Evolutionary conservation across 2,329 filamentous ascomycete species (phyloP).

Genomic region (Neofusicoccum laricinum): DNA sequence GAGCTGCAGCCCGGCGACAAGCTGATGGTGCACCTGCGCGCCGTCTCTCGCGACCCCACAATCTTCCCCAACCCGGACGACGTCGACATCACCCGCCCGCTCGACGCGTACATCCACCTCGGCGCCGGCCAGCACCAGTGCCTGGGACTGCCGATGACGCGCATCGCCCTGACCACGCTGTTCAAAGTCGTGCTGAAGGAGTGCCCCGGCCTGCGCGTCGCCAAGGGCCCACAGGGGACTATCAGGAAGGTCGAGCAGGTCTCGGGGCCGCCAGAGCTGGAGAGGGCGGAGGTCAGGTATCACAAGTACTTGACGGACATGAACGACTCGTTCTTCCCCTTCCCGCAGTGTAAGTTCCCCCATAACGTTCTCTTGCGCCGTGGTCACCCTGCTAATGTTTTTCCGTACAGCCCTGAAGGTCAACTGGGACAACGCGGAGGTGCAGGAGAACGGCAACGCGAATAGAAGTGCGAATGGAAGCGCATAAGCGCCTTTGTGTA

Average conservation of each 20-base stretch:
- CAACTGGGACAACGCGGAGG: conserved; percentile 25
- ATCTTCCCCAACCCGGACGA: conserved; percentile 42
- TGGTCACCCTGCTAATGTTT: conserved; percentile 8
- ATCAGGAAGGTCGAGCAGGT: conserved; percentile 43
- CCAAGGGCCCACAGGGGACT: conserved; percentile 36
- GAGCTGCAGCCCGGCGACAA: conserved; percentile 36
- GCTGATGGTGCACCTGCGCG: conserved; percentile 43
- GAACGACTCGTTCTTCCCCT: conserved; percentile 47
- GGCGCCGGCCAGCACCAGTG: conserved; percentile 44
- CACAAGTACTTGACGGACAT: conserved; percentile 48
- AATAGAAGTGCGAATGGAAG: not conserved
- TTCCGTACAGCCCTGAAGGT: conserved; percentile 28
- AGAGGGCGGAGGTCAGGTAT: conserved; percentile 34
- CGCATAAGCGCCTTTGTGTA: too few relatives aligned
- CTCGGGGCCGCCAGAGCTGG: conserved; percentile 18
- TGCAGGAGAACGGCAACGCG: not conserved
- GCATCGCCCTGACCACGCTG: conserved; percentile 45
- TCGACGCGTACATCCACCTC: conserved; percentile 45
- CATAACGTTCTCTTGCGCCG: not conserved
- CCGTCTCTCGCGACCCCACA: conserved; percentile 39
- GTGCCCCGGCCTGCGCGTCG: conserved; percentile 35
- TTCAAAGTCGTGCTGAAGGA: conserved; percentile 43
- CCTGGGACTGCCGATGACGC: conserved; percentile 42
- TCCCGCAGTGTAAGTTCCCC: conserved; percentile 43
- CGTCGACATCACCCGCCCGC: conserved; percentile 36